Base-by-base conservation (phyloP, 495 filamentous ascomycete species). In the Neurospora discreta region DNA sequence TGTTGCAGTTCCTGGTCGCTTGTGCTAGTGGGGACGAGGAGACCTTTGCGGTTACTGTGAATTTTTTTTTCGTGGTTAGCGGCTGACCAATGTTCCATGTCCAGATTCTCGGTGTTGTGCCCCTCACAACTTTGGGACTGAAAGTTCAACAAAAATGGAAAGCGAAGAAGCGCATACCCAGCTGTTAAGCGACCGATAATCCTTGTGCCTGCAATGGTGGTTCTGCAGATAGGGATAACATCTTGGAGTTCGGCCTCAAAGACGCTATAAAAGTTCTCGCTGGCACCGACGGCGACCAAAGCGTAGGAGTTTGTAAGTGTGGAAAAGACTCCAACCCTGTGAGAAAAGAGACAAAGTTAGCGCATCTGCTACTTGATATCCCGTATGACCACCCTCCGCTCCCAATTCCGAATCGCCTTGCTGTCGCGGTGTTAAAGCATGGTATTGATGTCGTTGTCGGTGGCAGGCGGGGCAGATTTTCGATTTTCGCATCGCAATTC, bases 1-100 rank as follows among this genome's bases (percentile, higher is more conserved):
- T 98, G 96, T 81, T 97, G 93, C 69, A 99, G 86, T 84, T 99
- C 95, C 85, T 99, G 96, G 83, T 99, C 95, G 75, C 95, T 97
- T 70, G 95, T 98, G 41, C 90, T 91, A 15, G 95, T 98, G 33
- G 95, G 95, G 69, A 99, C 94, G 74, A 99, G 90, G 58, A 99
- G 91, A 76, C 95, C 95, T 81, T 97, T 95, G 74, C 92, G 91
- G 87, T 99, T 99, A 74, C 95, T 93, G 23, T 68, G 39, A 73
- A 76, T 74, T 77, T 74, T 73, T 71, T 67, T 68, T 38, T 23
- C 41, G 60, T 68, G 30, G 44, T 74, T 41, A 69, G 43, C n/a
- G n/a, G n/a, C 18, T 11, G 23, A 16, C 71, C 18, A 23, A 23
- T 38, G 36, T 67, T 26, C 0, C 1, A 26, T 43, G 38, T 43